Base-by-base conservation (phyloP, 306 rosid genomes). In the Ochetophila trinervis region DNA sequence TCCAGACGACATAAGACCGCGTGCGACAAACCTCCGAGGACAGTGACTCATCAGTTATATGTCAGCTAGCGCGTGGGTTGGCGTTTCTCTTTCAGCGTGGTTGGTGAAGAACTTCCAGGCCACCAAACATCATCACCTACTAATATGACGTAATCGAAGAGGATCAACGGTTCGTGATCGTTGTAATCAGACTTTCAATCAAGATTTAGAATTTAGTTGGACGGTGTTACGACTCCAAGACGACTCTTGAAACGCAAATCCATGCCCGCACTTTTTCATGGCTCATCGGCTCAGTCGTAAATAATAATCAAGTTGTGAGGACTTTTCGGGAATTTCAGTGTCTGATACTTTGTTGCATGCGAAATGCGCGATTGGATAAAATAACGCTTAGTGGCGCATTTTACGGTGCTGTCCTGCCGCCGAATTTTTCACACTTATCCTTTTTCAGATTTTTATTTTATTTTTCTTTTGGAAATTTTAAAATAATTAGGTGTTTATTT, bases 51-150 rank as follows among this genome's bases (percentile, higher is more conserved):
- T 44, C 22, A 7, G 67, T 17, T 1, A 32, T 60, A 15, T 68
- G 52, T 44, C 53, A 2, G 54, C 24, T 9, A 24, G 49, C 50
- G 74, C 61, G 53, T 53, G 76, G 47, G 77, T 44, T 71, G 55
- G 14, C 53, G 22, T 48, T 24, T 80, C 84, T 42, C 76, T 68
- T 67, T 75, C 78, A 53, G 40, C 63, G 24, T 27, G 75, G 81
- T 72, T 23, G 81, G 77, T 67, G 27, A 45, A 57, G 37, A 70
- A 57, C 12, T 50, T 6, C 60, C 17, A 44, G 70, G 60, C 14
- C 68, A 56, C 49, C 61, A 34, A 22, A 14, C 65, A 18, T 64
- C 85, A 63, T 65, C 66, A 45, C 60, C 78, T 1, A 40, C 67
- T 57, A 7, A 19, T 14, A 23, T 23, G 68, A 65, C 76, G 67